phyloP scores from a whole-genome alignment of 176 grass and related monocot species.

The Rhynchospora tenuis region DNA sequence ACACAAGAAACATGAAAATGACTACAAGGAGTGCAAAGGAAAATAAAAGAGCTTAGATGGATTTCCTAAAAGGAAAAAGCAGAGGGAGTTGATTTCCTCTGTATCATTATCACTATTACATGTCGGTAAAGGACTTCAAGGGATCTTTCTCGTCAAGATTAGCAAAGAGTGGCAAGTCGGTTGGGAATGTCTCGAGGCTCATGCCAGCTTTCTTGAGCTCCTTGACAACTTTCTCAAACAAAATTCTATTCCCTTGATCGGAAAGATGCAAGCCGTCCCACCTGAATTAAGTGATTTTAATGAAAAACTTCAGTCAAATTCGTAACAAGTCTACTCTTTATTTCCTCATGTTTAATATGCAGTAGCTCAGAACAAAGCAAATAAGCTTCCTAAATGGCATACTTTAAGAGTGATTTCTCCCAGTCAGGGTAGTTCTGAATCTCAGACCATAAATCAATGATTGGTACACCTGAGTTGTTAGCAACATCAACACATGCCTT shows the following conservation, averaged over 20 bases:
- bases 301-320: too few relatives aligned
- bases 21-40: neutral
- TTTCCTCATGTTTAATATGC: too few relatives aligned
- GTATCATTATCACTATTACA: neutral
- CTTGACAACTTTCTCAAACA: conserved; percentile 62
- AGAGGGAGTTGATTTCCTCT: neutral
- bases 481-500: conserved; percentile 46
- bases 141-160: conserved; percentile 38
- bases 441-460: conserved; percentile 61
- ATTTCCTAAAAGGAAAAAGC: neutral
- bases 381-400: neutral
- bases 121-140: conserved; percentile 27
- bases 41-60: neutral
- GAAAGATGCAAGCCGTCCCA: conserved; percentile 71
- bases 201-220: conserved; percentile 36
- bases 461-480: conserved; percentile 11
- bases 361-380: neutral
- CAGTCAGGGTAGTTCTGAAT: conserved; percentile 50
- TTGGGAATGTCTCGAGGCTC: conserved; percentile 45
- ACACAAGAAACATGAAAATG: neutral
- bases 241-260: conserved; percentile 38
- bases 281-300: too few relatives aligned
- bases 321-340: too few relatives aligned
- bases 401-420: conserved; percentile 58
- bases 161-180: conserved; percentile 47